phyloP scores from a whole-genome alignment of 192 early-diverging fungal genomes.

The Diversispora eburnea region DNA sequence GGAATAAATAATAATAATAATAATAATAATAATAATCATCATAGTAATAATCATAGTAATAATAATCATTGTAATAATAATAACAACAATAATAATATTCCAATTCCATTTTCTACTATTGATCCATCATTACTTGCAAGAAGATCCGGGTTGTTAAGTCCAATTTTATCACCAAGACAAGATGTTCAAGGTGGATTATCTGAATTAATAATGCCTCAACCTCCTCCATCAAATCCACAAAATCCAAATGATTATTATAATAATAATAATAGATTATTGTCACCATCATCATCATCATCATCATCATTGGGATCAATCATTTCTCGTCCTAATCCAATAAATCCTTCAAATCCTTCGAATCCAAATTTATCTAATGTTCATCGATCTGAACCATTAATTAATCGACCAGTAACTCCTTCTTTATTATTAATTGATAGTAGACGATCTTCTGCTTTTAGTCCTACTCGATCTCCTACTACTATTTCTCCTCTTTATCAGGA shows the following conservation, averaged over 20 bases:
- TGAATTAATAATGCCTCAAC: not conserved
- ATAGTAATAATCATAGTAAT: too few relatives aligned
- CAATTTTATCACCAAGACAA: conserved; percentile 10
- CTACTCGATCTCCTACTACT: too few relatives aligned
- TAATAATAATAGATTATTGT: too few relatives aligned
- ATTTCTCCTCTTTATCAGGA: too few relatives aligned
- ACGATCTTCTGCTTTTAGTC: too few relatives aligned
- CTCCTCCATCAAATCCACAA: not conserved
- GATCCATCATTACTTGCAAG: not conserved
- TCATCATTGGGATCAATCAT: not conserved
- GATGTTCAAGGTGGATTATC: not conserved
- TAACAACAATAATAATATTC: not conserved
- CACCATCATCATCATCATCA: not conserved
- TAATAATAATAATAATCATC: not conserved
- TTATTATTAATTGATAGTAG: not conserved
- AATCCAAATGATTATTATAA: not conserved
- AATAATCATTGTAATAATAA: not conserved
- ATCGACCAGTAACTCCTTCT: not conserved
- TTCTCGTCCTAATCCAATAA: not conserved
- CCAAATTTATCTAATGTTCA: not conserved
- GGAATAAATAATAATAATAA: not conserved
- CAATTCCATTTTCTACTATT: not conserved
- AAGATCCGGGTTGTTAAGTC: conserved; percentile 6
- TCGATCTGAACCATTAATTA: not conserved
- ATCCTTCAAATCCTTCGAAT: too few relatives aligned